Evolutionary conservation across 1,139 yeast genomes (phyloP).

Genomic region (Citeromyces hawaiiensis): DNA sequence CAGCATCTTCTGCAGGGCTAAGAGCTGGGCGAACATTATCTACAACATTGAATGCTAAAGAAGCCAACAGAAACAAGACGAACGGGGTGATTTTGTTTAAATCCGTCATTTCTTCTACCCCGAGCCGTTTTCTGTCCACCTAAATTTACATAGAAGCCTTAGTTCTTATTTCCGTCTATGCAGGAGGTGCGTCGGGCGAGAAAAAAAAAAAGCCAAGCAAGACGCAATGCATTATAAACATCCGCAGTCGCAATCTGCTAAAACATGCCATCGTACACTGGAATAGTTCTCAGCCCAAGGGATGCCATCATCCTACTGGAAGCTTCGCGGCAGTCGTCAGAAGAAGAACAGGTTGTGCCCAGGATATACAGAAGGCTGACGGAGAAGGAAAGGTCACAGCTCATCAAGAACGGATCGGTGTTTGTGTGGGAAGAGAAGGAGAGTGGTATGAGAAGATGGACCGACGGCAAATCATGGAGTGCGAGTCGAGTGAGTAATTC

Average conservation of each 20-base stretch:
- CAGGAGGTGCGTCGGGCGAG: background rate
- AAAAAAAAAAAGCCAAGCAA: too few species aligned
- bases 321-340: conserved; percentile 24
- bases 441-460: conserved; percentile 67
- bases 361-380: conserved; percentile 44
- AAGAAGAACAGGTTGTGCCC: conserved; percentile 38
- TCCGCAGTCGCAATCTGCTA: background rate
- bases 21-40: background rate
- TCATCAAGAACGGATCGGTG: conserved; percentile 43
- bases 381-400: conserved; percentile 35
- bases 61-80: too few species aligned
- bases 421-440: conserved; percentile 63
- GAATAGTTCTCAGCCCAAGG: conserved; percentile 37
- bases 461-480: conserved; percentile 63
- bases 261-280: conserved; percentile 45
- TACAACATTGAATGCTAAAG: too few species aligned
- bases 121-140: too few species aligned
- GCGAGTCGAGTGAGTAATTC: conserved; percentile 59
- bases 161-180: background rate
- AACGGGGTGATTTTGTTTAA: too few species aligned
- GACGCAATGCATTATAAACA: background rate
- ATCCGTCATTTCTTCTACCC: too few species aligned
- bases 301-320: conserved; percentile 58
- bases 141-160: too few species aligned
- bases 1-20: background rate